Percentiles rank a stretch among this genome's conserved stretches.
These are phyloP conservation scores for Quercus aquifolioides DNA, from an alignment of 306 rosid species.

Conservation along the genomic window DNA sequence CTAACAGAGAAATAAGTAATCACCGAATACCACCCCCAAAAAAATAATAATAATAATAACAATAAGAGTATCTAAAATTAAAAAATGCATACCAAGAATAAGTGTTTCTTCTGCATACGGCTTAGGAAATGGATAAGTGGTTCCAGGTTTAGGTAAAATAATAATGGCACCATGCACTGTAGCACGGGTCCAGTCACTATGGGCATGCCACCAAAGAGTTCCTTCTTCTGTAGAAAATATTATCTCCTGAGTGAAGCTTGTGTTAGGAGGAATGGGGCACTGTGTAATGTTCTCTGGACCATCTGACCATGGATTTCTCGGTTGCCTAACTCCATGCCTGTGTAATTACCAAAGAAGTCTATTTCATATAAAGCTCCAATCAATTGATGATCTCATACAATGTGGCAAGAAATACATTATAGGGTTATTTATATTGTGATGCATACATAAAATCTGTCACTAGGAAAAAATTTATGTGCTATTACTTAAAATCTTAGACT, in stretches of 20 bases:
- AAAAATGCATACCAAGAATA: not conserved
- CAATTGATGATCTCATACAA: too few species aligned
- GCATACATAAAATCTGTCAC: too few species aligned
- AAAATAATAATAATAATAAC: too few species aligned
- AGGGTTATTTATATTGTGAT: too few species aligned
- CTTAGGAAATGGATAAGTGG: not conserved
- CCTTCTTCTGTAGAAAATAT: not conserved
- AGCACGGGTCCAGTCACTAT: not conserved
- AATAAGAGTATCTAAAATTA: not conserved
- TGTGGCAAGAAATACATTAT: too few species aligned
- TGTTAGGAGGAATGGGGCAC: not conserved
- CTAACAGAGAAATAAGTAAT: too few species aligned
- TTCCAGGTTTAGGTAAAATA: not conserved
- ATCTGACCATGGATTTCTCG: slow-evolving; percentile 4
- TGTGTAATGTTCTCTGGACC: slow-evolving; percentile 3
- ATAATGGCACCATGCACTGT: slow-evolving; percentile 2
- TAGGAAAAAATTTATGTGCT: too few species aligned
- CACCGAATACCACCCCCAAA: too few species aligned
- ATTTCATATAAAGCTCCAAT: too few species aligned
- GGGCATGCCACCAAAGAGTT: slow-evolving; percentile 7
- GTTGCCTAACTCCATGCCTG: not conserved
- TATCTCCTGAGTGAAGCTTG: not conserved
- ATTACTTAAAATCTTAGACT: too few species aligned
- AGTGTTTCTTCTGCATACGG: not conserved
- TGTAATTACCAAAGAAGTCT: not conserved